Conservation (phyloP, 2,329 filamentous ascomycete species). For the Graphilbum sp. region DNA sequence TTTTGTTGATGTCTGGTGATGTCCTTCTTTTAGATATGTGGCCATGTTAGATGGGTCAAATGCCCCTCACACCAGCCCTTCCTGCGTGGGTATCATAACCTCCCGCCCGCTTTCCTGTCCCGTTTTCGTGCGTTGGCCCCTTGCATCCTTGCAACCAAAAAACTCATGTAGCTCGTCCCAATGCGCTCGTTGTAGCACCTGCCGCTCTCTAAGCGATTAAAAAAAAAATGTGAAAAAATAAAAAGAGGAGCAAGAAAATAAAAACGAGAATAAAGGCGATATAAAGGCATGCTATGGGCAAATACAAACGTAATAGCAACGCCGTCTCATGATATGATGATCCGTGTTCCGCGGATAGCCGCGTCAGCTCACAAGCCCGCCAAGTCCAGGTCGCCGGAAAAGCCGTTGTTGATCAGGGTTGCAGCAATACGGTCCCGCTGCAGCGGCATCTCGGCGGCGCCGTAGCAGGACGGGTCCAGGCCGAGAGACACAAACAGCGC, state of each 20-base stretch:
- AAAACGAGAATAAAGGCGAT: no score
- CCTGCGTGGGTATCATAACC: not conserved
- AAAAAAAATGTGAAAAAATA: not conserved
- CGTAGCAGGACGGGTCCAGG: conserved; percentile 34
- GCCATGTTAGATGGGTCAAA: no score
- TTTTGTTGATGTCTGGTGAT: no score
- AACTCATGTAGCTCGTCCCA: no score
- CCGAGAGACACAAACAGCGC: conserved; percentile 44
- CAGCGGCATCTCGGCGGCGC: conserved; percentile 35
- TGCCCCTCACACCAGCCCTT: no score
- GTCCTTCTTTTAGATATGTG: no score
- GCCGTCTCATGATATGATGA: not conserved
- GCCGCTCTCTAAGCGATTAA: no score
- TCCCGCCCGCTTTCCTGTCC: not conserved
- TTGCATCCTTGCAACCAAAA: no score
- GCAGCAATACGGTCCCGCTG: conserved; percentile 48
- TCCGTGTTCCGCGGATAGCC: not conserved
- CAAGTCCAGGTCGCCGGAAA: conserved; percentile 41
- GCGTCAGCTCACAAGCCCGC: conserved; percentile 16
- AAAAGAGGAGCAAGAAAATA: not conserved
- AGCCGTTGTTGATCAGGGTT: conserved; percentile 51
- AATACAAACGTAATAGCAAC: not conserved
- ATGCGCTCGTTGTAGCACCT: no score
- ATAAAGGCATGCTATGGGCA: no score
- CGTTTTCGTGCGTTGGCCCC: not conserved